Base-by-base conservation (phyloP, 1,284 basidiomycete genomes). In the Melampsora americana region DNA sequence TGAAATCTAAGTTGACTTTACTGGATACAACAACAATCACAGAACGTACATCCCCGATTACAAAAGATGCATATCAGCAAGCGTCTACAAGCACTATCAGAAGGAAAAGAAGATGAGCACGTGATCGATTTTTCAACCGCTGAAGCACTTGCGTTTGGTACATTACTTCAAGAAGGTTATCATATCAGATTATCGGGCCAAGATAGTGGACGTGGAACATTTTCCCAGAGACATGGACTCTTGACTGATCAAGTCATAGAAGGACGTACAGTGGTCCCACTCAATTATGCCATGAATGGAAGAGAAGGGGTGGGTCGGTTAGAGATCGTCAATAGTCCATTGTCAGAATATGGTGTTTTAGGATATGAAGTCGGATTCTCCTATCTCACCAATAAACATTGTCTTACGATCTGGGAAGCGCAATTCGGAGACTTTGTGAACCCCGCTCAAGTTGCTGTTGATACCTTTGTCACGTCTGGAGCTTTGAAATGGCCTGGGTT, bases 211-310 rank as follows among this genome's bases (percentile, higher is more conserved):
- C 83, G 92, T 39, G 69, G 92, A 1, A 95, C 92, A 2, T 95
- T 95, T 83, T 92, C 91, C 79, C 92, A 95, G 78, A 86, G 92
- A 32, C 93, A 95, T 83, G 92, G 92, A 0, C 93, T 94, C 91
- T 84, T 94, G 28, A 91, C 94, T 1, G 89, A 95, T 81, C 93
- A 95, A 83, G 86, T 87, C 80, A 89, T 88, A 0, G 92, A 94
- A 81, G 65, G 53, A 11, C 85, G 86, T 2, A 90, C 92, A 20
- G 83, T 88, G 50, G 89, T 93, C 2, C 92, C 92, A 0, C 83
- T 94, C 76, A 68, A 62, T 59, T 23, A 68, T n/a, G 35, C n/a
- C 26, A 12, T 20, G 32, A 18, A 61, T 1, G 66, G 56, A 14
- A 68, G 59, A 2, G 32, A 39, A 46, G 5, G 5, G 9, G 6